Conservation (phyloP, 116 monocot species). For the Cymodocea nodosa region DNA sequence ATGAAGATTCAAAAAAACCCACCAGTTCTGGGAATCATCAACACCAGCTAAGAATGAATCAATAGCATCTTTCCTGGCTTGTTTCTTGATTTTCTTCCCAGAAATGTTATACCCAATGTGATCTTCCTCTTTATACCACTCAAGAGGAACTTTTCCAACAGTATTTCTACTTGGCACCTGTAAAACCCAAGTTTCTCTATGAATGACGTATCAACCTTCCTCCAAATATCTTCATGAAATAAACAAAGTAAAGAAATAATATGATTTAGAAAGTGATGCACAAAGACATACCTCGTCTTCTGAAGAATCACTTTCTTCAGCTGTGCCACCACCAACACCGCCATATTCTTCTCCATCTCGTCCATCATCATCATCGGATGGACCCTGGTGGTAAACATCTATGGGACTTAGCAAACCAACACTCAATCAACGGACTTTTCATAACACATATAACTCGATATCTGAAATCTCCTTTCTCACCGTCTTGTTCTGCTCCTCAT, state of each 20-base stretch:
- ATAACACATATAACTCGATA: neutral
- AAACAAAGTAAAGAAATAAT: neutral
- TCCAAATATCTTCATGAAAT: neutral
- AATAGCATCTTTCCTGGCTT: slow-evolving; percentile 59
- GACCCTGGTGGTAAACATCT: neutral
- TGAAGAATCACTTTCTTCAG: slow-evolving; percentile 45
- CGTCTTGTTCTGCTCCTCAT: no score
- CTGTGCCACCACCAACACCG: neutral
- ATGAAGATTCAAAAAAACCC: neutral
- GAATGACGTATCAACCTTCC: slow-evolving; percentile 6
- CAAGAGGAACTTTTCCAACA: slow-evolving; percentile 69
- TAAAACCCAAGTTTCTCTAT: neutral
- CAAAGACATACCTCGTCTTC: slow-evolving; percentile 33
- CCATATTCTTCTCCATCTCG: neutral
- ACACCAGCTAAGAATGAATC: slow-evolving; percentile 66
- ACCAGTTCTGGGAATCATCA: slow-evolving; percentile 88
- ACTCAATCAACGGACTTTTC: neutral
- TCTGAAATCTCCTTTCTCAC: neutral
- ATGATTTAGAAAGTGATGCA: neutral
- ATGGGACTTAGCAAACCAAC: no score
- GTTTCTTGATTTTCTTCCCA: slow-evolving; percentile 82
- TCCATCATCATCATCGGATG: neutral
- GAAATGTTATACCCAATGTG: slow-evolving; percentile 82
- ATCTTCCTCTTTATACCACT: slow-evolving; percentile 90
- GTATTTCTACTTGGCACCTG: slow-evolving; percentile 83